Evolutionary conservation across 164 flowering plant species (phyloP), one percentile per base, ranked within the genome.

Genomic region (Akebia trifoliata): DNA sequence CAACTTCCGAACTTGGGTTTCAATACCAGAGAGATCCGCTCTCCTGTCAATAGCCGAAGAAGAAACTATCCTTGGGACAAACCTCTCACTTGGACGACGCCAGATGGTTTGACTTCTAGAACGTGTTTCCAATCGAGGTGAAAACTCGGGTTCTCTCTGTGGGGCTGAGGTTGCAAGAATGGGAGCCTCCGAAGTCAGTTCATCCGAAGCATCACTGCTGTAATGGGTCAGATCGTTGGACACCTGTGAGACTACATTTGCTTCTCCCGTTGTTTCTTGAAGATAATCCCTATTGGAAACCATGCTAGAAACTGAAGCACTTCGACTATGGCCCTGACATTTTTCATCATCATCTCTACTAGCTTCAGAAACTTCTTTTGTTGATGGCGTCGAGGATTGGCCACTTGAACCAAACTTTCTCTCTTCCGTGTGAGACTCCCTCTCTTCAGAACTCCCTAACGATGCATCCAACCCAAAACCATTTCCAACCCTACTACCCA

Each of bases 31-130:
- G 61, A 78, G 85, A 64, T 87, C 90, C 36, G 87, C 59, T 66
- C 83, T 77, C 7, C 74, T 70, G 53, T 85, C 95, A 35, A 50
- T 65, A 32, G 77, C 54, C 29, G 90, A 68, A 66, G 87, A 63
- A 57, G 87, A 72, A 57, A 77, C 74, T 30, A 87, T 75, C 68
- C 87, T 83, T 7, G 89, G 77, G 28, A 59, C 71, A 58, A 76
- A 69, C 57, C 87, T 80, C 20, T 82, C 91, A n/a, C 85, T 75
- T 36, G 89, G 86, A 34, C 94, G 70, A 6, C 81, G 84, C 93
- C 93, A 84, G 8, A 84, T 69, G 39, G 76, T 34, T 49, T 85
- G 93, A 59, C 73, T 79, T 54, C 87, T 79, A 62, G 83, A 57
- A 44, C 91, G 73, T 40, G 74, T 32, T 38, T 78, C 86, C 43